phyloP scores from a whole-genome alignment of 805 yeast genomes.

The Wickerhamiella allomyrinae region DNA sequence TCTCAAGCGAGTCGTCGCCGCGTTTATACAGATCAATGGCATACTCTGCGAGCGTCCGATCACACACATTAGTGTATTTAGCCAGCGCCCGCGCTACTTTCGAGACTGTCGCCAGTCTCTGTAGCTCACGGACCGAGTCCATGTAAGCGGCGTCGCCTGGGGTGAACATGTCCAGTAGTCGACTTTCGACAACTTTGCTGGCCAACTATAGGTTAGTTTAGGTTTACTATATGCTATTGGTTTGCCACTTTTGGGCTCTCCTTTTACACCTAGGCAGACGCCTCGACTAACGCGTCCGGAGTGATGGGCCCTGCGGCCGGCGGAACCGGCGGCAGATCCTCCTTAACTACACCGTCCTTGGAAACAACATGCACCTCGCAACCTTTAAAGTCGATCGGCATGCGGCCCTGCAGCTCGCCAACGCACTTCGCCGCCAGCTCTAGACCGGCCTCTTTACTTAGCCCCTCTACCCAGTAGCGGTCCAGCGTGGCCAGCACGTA shows the following conservation, averaged over 20 bases:
- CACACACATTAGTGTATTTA: conserved; percentile 24
- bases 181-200: no score
- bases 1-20: conserved; percentile 25
- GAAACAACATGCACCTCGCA: conserved; percentile 52
- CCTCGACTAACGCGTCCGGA: no score
- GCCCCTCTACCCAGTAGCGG: conserved; percentile 69
- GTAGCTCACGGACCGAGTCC: conserved; percentile 20
- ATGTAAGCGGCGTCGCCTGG: neutral
- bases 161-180: no score
- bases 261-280: no score
- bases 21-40: conserved; percentile 28
- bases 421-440: conserved; percentile 58
- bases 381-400: conserved; percentile 94
- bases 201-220: no score
- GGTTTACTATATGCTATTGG: no score
- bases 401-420: conserved; percentile 63
- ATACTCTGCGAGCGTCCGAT: conserved; percentile 34
- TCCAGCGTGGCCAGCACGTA: conserved; percentile 82
- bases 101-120: conserved; percentile 19
- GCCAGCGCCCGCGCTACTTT: neutral
- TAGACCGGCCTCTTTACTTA: conserved; percentile 66
- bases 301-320: neutral
- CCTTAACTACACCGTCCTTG: conserved; percentile 35
- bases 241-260: no score
- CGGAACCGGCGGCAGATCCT: neutral